These are phyloP conservation scores for Polychaeton citri DNA, from an alignment of 2,329 filamentous ascomycete genomes.

Conservation along the genomic window DNA sequence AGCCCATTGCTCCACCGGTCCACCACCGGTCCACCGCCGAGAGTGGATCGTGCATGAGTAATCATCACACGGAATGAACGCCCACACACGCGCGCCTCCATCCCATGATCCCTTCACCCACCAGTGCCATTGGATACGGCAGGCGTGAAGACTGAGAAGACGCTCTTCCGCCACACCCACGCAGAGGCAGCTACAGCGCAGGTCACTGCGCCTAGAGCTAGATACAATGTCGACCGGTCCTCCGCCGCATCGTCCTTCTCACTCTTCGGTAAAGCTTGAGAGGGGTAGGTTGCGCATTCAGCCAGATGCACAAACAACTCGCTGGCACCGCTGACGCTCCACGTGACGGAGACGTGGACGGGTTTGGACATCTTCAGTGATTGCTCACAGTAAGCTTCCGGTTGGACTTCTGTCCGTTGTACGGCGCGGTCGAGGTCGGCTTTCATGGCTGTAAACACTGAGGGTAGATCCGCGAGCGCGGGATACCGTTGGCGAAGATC, in stretches of 20 bases:
- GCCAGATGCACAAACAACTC: constrained; percentile 87
- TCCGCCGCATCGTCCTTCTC: constrained; percentile 59
- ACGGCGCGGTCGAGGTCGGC: constrained; percentile 93
- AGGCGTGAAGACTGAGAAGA: constrained; percentile 8
- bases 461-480: constrained; percentile 76
- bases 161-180: constrained; percentile 44
- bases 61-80: too few species aligned
- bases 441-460: constrained; percentile 86
- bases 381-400: constrained; percentile 75
- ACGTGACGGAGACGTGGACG: constrained; percentile 86
- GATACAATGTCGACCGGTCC: constrained; percentile 73
- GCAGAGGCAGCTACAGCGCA: constrained; percentile 45
- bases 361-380: constrained; percentile 74
- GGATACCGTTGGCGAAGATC: constrained; percentile 65
- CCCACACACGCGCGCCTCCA: too few species aligned
- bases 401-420: constrained; percentile 81
- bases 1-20: too few species aligned
- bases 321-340: constrained; percentile 62
- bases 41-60: too few species aligned
- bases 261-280: constrained; percentile 73
- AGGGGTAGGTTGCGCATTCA: constrained; percentile 82
- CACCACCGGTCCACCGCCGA: too few species aligned
- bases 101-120: too few species aligned
- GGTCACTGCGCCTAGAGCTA: constrained; percentile 62
- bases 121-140: too few species aligned